A percentile compares a stretch with the other conserved stretches of the same genome.
These are phyloP conservation scores for Aureobasidium sp. DNA, from an alignment of 2,329 filamentous ascomycete genomes.

Conservation along the genomic window DNA sequence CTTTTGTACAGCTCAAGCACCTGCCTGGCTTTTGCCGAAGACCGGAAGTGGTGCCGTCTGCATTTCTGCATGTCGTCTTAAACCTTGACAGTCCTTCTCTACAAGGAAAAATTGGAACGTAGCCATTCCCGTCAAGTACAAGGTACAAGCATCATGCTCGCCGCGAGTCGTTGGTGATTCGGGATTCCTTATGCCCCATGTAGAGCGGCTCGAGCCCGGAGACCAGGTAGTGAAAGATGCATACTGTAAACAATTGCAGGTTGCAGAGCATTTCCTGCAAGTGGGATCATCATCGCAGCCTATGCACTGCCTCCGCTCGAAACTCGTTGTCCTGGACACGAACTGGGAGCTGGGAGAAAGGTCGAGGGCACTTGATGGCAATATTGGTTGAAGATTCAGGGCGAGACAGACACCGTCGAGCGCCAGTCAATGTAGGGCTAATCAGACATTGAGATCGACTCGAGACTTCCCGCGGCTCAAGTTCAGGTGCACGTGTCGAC, in stretches of 20 bases:
- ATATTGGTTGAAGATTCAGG: not conserved
- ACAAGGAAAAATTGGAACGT: not conserved
- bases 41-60: not conserved
- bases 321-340: constrained; percentile 4
- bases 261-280: not conserved
- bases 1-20: not conserved
- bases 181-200: not conserved
- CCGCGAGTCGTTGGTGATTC: not conserved
- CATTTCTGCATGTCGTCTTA: not conserved
- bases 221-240: not conserved
- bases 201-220: not conserved
- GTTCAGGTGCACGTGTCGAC: not conserved
- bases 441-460: not conserved
- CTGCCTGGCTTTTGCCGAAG: not conserved
- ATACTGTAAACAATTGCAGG: not conserved
- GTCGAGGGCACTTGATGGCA: not conserved
- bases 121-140: not conserved
- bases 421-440: not conserved
- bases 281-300: not conserved
- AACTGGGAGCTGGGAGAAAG: not conserved
- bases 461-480: not conserved
- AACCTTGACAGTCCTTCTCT: not conserved
- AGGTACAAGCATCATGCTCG: not conserved
- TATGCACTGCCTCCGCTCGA: not conserved
- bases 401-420: constrained; percentile 1